Evolutionary conservation across 306 rosid genomes (phyloP).

Genomic region (Medicago ruthenica): DNA sequence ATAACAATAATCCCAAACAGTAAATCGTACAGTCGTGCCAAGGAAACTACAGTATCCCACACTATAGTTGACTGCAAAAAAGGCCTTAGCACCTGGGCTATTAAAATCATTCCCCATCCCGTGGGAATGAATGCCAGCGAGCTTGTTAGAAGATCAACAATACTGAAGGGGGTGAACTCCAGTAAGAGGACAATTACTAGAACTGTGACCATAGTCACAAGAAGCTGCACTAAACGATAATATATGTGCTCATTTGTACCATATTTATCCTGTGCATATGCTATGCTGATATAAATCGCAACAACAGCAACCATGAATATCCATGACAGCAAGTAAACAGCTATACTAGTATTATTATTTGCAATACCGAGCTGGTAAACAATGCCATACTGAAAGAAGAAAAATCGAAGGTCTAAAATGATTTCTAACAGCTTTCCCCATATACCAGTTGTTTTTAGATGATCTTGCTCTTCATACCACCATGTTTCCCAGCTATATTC

Average conservation of each 20-base stretch:
- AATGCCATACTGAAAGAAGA: conserved; percentile 94
- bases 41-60: conserved; percentile 85
- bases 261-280: conserved; percentile 81
- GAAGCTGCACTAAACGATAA: conserved; percentile 85
- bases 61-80: conserved; percentile 78
- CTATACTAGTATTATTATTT: conserved; percentile 51
- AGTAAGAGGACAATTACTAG: conserved; percentile 67
- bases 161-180: conserved; percentile 56
- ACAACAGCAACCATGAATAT: conserved; percentile 71
- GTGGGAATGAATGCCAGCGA: conserved; percentile 87
- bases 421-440: conserved; percentile 98
- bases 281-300: conserved; percentile 65
- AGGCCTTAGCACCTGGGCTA: conserved; percentile 91
- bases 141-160: conserved; percentile 71
- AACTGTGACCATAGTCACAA: conserved; percentile 61
- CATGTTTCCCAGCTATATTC: conserved; percentile 95
- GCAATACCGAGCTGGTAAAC: conserved; percentile 79
- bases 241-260: conserved; percentile 71
- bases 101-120: conserved; percentile 91
- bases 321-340: conserved; percentile 91
- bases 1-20: conserved; percentile 79
- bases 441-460: conserved; percentile 86
- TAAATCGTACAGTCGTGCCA: conserved; percentile 87
- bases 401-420: conserved; percentile 89
- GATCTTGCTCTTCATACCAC: conserved; percentile 97